Evolutionary conservation across 2,329 filamentous ascomycete genomes (phyloP).

Genomic region (Aspergillus ustus): DNA sequence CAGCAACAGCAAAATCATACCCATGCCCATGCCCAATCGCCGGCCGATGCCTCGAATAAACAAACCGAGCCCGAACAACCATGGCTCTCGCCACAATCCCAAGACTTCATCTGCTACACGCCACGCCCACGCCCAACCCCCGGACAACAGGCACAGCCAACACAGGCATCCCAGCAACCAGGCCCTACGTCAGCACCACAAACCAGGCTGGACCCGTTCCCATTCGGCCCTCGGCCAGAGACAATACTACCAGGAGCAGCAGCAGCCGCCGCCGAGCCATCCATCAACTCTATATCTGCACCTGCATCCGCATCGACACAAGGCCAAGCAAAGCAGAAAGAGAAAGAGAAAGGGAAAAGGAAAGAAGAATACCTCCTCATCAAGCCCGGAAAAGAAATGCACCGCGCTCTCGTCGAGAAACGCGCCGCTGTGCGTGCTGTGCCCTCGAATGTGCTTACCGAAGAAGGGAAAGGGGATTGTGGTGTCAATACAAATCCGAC

Average conservation of each 20-base stretch:
- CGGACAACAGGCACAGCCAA: neutral
- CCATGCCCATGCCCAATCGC: neutral
- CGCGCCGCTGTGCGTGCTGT: constrained; percentile 29
- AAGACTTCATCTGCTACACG: constrained; percentile 30
- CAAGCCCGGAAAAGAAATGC: constrained; percentile 34
- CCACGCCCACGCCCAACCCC: constrained; percentile 11
- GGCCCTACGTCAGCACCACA: neutral
- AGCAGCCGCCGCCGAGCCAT: neutral
- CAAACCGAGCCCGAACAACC: neutral
- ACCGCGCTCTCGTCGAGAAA: constrained; percentile 30
- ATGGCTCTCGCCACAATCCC: constrained; percentile 32
- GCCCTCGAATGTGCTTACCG: constrained; percentile 23
- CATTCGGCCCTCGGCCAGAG: neutral
- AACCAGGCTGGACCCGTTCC: neutral
- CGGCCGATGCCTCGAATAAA: neutral
- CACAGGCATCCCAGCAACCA: neutral
- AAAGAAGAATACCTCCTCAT: constrained; percentile 33
- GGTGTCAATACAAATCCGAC: constrained; percentile 17
- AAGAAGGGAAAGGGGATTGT: neutral
- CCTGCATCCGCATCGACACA: neutral
- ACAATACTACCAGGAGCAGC: neutral
- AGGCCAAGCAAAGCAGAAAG: neutral
- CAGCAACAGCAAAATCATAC: constrained; percentile 1
- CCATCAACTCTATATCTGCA: too few species aligned
- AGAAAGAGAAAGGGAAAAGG: constrained; percentile 9